A percentile compares a stretch with the other conserved stretches of the same genome.
These are phyloP conservation scores for Hanseniaspora occidentalis DNA, from an alignment of 805 yeast species.

Conservation along the genomic window DNA sequence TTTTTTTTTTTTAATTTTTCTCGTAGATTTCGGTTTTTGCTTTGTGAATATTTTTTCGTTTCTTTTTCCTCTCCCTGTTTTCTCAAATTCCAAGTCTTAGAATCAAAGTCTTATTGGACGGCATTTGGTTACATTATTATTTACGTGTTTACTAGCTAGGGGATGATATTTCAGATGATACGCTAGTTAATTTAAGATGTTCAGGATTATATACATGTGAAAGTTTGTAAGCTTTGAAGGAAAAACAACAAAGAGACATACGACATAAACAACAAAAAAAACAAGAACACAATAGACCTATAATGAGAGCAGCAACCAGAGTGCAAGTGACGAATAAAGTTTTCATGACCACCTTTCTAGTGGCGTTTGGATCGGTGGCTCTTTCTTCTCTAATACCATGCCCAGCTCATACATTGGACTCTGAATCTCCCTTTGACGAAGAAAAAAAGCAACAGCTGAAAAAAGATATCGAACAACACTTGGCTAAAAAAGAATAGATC, in stretches of 20 bases:
- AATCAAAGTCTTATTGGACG: no score
- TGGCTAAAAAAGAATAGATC: no score
- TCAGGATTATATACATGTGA: no score
- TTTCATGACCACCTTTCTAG: conserved; percentile 48
- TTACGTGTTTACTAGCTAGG: no score
- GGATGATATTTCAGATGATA: no score
- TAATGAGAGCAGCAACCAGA: conserved; percentile 41
- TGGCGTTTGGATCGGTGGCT: conserved; percentile 39
- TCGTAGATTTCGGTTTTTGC: no score
- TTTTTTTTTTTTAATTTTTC: no score
- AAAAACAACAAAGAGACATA: not conserved
- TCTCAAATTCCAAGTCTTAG: no score
- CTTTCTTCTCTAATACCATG: conserved; percentile 31
- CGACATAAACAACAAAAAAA: not conserved
- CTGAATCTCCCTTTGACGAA: conserved; percentile 26
- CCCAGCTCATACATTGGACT: conserved; percentile 31
- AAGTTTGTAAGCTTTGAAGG: not conserved
- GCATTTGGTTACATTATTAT: no score
- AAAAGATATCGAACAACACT: not conserved
- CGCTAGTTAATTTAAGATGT: no score
- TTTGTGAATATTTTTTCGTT: no score
- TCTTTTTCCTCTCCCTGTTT: no score
- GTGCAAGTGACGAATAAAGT: conserved; percentile 38
- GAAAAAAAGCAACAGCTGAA: conserved; percentile 5
- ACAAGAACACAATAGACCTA: not conserved